phyloP scores from a whole-genome alignment of 2,329 filamentous ascomycete species.

The Diaporthe sp. region DNA sequence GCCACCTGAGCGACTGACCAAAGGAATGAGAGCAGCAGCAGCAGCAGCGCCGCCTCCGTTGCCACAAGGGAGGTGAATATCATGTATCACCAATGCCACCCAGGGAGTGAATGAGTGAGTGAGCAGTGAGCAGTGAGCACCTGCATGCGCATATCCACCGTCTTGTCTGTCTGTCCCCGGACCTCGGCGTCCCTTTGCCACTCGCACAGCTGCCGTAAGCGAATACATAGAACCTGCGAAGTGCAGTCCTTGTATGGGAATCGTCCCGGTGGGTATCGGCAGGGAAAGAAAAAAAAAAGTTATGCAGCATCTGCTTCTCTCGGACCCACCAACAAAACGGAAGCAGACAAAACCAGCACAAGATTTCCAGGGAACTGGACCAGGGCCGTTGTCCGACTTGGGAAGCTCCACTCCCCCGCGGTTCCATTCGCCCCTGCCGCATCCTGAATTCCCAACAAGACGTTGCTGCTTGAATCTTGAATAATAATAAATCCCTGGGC shows the following conservation, averaged over 20 bases:
- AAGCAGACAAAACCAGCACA: conserved; percentile 24
- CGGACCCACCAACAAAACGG: conserved; percentile 26
- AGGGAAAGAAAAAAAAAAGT: background rate
- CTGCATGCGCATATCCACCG: background rate
- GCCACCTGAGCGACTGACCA: background rate
- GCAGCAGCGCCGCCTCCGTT: background rate
- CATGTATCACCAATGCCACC: background rate
- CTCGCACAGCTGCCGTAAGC: conserved; percentile 5
- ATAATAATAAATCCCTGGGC: conserved; percentile 17
- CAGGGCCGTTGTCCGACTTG: conserved; percentile 25
- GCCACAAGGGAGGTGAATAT: conserved; percentile 24
- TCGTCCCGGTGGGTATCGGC: conserved; percentile 19
- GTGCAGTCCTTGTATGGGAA: background rate
- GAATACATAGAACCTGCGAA: background rate
- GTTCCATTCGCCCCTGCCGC: conserved; percentile 32
- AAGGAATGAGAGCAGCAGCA: background rate
- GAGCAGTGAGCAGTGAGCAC: background rate
- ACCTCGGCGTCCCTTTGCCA: conserved; percentile 24
- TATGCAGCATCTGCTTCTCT: conserved; percentile 27
- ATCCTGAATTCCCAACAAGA: conserved; percentile 31
- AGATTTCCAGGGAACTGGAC: conserved; percentile 26
- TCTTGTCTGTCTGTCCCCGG: background rate
- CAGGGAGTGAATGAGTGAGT: background rate
- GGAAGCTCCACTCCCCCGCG: conserved; percentile 31
- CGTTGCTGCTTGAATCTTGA: conserved; percentile 15